Evolutionary conservation across 2,329 filamentous ascomycete species (phyloP), one percentile per base, ranked within the genome.

Genomic region (Fusarium albosuccineum): DNA sequence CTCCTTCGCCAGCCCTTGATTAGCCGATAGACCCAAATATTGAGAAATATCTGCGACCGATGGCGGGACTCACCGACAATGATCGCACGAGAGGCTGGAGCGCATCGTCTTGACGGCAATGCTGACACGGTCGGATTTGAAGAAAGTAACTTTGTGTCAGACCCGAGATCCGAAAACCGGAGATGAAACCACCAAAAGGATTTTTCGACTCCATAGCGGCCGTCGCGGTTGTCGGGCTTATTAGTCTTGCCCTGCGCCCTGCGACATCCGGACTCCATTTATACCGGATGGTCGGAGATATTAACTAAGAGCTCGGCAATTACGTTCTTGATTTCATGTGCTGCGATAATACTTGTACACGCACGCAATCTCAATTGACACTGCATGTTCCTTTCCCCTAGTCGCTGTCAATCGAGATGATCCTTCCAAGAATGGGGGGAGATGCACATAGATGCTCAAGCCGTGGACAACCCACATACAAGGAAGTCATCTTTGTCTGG

Each of bases 41-140:
- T 22, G 22, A 22, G 22, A 22, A 22, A 22, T 22, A 5, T 22
- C 3, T 4, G 22, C 5, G 22, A 22, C 4, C 22, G 3, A 37
- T 49, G 13, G 17, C 40, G 30, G 30, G 8, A 66, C 73, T 64
- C 62, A 77, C 77, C 77, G 68, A 53, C 77, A 79, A 34, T 66
- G 64, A 34, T 78, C 76, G 63, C 76, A 79, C 3, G 76, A 79
- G 17, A 79, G 37, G 59, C 76, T 79, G 22, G 77, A 77, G 1
- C 77, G 64, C 77, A 79, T 78, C 26, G 3, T 42, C 44, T 36
- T 42, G 13, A 22, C 22, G 33, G 13, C 55, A 63, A 37, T 30
- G 16, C n/a, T 26, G 36, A 40, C 4, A 34, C 22, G 41, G 11
- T 68, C 64, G 65, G 65, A 34, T 67, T 62, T 67, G 56, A 22